Percentiles rank a stretch among this genome's conserved stretches.
Conservation (phyloP, 2,329 filamentous ascomycete species). For the Calonectria pseudoturangicola region DNA sequence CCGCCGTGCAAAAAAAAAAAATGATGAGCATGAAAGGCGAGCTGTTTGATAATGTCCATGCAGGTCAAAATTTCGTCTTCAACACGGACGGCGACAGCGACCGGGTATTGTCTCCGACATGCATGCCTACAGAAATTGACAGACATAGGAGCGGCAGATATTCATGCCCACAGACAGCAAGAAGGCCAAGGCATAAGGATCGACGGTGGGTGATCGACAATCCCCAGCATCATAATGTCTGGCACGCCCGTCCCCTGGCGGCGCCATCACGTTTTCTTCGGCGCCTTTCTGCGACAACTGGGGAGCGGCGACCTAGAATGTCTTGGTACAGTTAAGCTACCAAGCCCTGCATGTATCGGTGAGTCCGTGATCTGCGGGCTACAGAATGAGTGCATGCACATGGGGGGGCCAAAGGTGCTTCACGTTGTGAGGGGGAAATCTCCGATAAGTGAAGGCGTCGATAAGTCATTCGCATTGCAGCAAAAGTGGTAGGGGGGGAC, state of each 20-base stretch:
- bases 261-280: slow-evolving; percentile 28
- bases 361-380: slow-evolving; percentile 30
- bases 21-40: slow-evolving; percentile 21
- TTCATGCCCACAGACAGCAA: slow-evolving; percentile 20
- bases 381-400: slow-evolving; percentile 30
- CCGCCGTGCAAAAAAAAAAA: neutral
- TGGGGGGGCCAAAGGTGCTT: slow-evolving; percentile 1
- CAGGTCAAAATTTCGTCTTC: slow-evolving; percentile 30
- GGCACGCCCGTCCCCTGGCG: slow-evolving; percentile 9
- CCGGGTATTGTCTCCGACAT: slow-evolving; percentile 20
- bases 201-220: slow-evolving; percentile 25
- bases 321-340: slow-evolving; percentile 9
- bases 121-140: slow-evolving; percentile 7
- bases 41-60: slow-evolving; percentile 10
- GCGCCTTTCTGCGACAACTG: slow-evolving; percentile 23
- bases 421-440: slow-evolving; percentile 25
- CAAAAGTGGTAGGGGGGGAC: neutral
- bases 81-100: slow-evolving; percentile 4
- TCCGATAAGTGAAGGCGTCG: slow-evolving; percentile 28
- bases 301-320: slow-evolving; percentile 10
- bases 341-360: slow-evolving; percentile 20
- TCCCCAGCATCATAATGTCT: slow-evolving; percentile 24
- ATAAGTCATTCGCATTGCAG: slow-evolving; percentile 19
- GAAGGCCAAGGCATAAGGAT: slow-evolving; percentile 18
- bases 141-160: slow-evolving; percentile 8